Evolutionary conservation across 805 yeast species (phyloP), one percentile per base, ranked within the genome.

Genomic region (Pichia eremophila): DNA sequence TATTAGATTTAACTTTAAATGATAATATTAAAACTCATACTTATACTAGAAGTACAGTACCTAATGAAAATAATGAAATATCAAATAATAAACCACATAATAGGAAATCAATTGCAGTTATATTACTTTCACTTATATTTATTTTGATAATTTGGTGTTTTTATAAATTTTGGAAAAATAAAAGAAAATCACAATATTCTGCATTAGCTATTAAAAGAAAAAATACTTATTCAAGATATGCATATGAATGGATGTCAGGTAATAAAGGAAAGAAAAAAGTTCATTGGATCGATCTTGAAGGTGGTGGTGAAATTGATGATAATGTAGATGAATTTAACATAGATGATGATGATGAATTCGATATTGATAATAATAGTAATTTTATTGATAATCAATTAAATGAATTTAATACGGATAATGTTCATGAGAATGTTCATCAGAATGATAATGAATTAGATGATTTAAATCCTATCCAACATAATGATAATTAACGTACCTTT

Each of bases 1-100:
- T 90, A 51, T 66, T 89, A 39, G 89, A 87, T 57, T 51, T 65
- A 6, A 29, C 50, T 14, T 35, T 47, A 35, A 32, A 44, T 34
- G 44, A 46, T 19, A 10, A 62, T 46, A 34, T 10, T 34, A 14
- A 12, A 10, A 14, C 36, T 34, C 17, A 34, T 34, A 34, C 36
- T 4, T 34, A 34, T 34, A 34, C 36, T 15, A 34, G 17, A 14
- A 34, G 36, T 34, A 29, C 32, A 29, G 8, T 29, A 29, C 14
- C 32, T 11, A 29, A 29, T 29, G 32, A 22, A 22, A 22, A 22
- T 22, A 22, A 29, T 29, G 32, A 29, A 29, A 29, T 6, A 29
- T 2, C 4, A 29, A 8, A 29, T 29, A 10, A 29, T 5, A 4
- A 10, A 7, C 11, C n/a, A 15, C n/a, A 9, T 10, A 34, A 3